Evolutionary conservation across 495 filamentous ascomycete species (phyloP), one percentile per base, ranked within the genome.

Genomic region (Aspergillus heteromorphus): DNA sequence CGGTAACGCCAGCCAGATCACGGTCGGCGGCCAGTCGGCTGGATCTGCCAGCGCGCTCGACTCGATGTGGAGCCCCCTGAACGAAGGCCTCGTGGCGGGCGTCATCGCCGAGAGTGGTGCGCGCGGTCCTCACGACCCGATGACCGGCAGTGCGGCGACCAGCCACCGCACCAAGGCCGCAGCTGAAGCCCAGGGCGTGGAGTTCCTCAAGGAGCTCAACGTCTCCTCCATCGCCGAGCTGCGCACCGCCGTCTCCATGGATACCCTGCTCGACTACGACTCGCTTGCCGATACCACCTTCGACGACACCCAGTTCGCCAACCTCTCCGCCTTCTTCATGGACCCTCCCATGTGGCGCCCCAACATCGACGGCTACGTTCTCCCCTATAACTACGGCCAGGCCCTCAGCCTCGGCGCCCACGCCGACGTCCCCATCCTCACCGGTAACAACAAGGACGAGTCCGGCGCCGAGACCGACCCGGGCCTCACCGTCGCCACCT

Each of bases 1-100:
- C 16, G 76, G 76, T 6, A 69, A 76, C 58, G 64, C 72, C 36
- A 57, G 54, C 19, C 62, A 70, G 7, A 71, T 76, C 16, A 77
- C 70, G 0, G 64, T 74, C 4, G 70, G 73, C 59, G 76, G 73
- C 17, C 69, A 73, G 25, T 76, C 70, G 13, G 79, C 79, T 7
- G 77, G 80, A n/a, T 79, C 67, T 30, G 76, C 78, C 19, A 72
- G 66, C 18, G 73, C 55, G 3, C 42, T 55, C 40, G 51, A 57
- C 20, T 45, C 42, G 4, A 54, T 61, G 54, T 57, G 43, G 20
- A 61, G 58, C 25, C 50, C 50, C 29, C 51, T 61, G 8, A 45
- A 21, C 6, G 54, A 45, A 17, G 50, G 47, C 4, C 27, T 57
- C 13, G 30, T 53, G 17, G 13, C 53, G 2, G 54, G 54, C n/a